Evolutionary conservation across 768 basidiomycete species (phyloP), one percentile per base, ranked within the genome.

Genomic region (Podaxis sp.): DNA sequence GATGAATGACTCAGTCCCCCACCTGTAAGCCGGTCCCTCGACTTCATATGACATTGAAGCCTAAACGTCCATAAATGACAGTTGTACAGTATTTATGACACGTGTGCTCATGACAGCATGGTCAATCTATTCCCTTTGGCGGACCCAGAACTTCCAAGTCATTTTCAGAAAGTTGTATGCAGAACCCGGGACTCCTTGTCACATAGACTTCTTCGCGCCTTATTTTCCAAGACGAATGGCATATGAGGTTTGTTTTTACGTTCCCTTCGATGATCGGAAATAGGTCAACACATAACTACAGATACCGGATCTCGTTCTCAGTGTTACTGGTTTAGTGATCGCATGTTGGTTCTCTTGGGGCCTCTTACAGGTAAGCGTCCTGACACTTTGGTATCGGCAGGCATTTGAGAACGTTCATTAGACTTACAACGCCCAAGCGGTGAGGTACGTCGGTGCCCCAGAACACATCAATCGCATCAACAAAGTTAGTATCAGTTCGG

Each of bases 361-460:
- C 21, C 73, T 86, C 2, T 70, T 82, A 40, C 75, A 72, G 65
- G 81, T 81, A 55, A 4, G 67, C 62, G 7, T 46, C 10, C 36
- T 16, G 9, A 50, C n/a, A 16, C 5, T 35, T 13, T 5, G 5
- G 9, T 32, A 14, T 48, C 13, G 18, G 25, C 28, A 3, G 18
- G 11, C 23, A 23, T 46, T 57, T 13, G 50, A 36, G n/a, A 7
- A 2, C 23, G 37, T 18, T 46, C 16, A 40, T 13, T 55, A 81
- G 81, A 68, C 74, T 1, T 86, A 82, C 71, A 78, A 70, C 51
- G 70, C 70, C 0, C 75, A 79, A 21, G 78, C 81, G 0, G 79
- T 86, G 69, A 80, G 76, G 61, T 78, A 76, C 55, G 78, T 83
- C 23, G 84, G 85, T 1, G 82, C 84, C 0, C 82, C 83, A 0